A percentile compares a stretch with the other conserved stretches of the same genome.
phyloP scores from a whole-genome alignment of 2,329 filamentous ascomycete species.

The Cyphellophora europaea region DNA sequence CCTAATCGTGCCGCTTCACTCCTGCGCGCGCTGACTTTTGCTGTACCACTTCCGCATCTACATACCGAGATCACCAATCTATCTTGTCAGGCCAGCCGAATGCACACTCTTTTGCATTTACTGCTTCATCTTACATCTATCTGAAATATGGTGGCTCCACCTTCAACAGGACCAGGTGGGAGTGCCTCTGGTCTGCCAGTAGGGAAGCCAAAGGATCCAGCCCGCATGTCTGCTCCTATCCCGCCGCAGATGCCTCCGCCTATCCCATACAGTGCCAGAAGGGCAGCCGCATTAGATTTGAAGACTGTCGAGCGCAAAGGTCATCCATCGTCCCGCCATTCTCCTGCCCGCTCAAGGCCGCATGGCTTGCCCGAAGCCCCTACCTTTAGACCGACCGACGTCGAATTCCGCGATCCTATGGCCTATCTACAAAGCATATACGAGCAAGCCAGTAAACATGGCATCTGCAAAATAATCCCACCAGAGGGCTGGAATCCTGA shows the following conservation, averaged over 20 bases:
- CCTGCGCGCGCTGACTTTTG: too few relatives aligned
- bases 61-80: too few relatives aligned
- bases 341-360: constrained; percentile 66
- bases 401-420: constrained; percentile 91
- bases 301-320: constrained; percentile 86
- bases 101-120: too few relatives aligned
- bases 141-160: constrained; percentile 35
- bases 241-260: constrained; percentile 28
- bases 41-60: too few relatives aligned
- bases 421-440: constrained; percentile 89
- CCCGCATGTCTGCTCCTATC: constrained; percentile 17
- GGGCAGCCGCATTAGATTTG: constrained; percentile 65
- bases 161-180: constrained; percentile 29
- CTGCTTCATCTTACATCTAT: too few relatives aligned
- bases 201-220: background rate
- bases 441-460: constrained; percentile 76
- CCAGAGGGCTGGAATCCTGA: constrained; percentile 89
- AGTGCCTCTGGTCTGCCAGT: background rate
- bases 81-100: too few relatives aligned
- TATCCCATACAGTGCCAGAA: constrained; percentile 55
- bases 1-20: too few relatives aligned
- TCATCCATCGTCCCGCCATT: constrained; percentile 66
- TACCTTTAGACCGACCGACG: constrained; percentile 78
- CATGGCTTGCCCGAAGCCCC: constrained; percentile 85
- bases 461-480: constrained; percentile 91